Base-by-base conservation (phyloP, 1,139 yeast species). In the Taiozyma onychis region DNA sequence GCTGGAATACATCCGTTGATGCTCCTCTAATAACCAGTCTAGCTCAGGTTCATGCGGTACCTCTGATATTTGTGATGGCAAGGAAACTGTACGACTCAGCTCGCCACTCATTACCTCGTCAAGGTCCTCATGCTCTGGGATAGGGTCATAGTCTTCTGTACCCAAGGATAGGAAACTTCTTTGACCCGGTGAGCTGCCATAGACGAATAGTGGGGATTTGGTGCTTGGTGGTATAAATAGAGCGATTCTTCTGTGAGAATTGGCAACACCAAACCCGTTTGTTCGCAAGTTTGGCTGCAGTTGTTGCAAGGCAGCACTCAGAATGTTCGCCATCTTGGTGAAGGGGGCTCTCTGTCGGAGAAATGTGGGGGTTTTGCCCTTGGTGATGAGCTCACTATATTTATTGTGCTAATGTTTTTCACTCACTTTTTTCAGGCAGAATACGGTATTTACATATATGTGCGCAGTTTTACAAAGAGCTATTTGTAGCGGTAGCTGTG, bases 221-320 rank as follows among this genome's bases (percentile, higher is more conserved):
- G 88, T 84, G 44, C 87, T 80, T 0, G 90, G 89, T 1, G 89
- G 88, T n/a, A 85, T 77, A 63, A 80, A 85, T 8, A 76, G 58
- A 2, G 78, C 73, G 24, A 76, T 68, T 53, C 75, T 73, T 50
- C 80, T 63, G 48, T 69, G 72, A 3, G 71, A 66, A 50, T 67
- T 68, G 8, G 70, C 73, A 42, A 69, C 67, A 49, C 74, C 74
- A 59, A 69, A 65, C 47, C 74, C 73, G 48, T 66, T 65, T 10
- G 73, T 67, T 47, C 68, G 59, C 39, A 69, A 61, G 18, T 64
- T 62, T 11, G 72, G 68, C 43, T 68, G 71, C 5, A 68, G 63
- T 44, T 65, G 66, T 21, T 69, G 64, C 7, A 70, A 51, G 0
- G 59, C 60, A 26, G 57, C 56, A 11, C 59, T 50, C 10, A 59